Evolutionary conservation across 2,329 filamentous ascomycete genomes (phyloP).

Genomic region (Hymenoscyphus occultus): DNA sequence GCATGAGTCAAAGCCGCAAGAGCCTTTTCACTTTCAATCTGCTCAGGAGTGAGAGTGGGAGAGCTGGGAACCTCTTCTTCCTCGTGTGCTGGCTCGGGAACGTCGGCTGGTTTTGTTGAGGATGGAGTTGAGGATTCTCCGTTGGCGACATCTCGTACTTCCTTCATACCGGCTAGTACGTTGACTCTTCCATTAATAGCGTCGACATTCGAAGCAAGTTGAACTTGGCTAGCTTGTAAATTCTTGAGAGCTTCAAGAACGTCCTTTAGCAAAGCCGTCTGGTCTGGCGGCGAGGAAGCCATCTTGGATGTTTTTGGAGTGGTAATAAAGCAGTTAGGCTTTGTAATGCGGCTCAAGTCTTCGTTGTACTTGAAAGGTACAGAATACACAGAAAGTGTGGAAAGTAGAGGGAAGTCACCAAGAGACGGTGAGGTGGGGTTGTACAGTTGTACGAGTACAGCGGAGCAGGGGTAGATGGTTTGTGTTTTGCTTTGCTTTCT

Average conservation of each 20-base stretch:
- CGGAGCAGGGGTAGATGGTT: not conserved
- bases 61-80: constrained; percentile 31
- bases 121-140: constrained; percentile 13
- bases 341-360: constrained; percentile 3
- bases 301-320: constrained; percentile 18
- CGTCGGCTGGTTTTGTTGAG: constrained; percentile 16
- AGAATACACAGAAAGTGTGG: constrained; percentile 4
- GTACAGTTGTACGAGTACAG: not conserved
- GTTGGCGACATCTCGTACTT: constrained; percentile 49
- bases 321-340: not conserved
- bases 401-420: constrained; percentile 7
- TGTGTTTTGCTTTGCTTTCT: not conserved
- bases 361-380: not conserved
- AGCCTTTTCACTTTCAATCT: constrained; percentile 22
- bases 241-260: constrained; percentile 53
- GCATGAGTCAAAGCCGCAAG: constrained; percentile 22
- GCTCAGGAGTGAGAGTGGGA: constrained; percentile 33
- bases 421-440: constrained; percentile 6
- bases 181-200: constrained; percentile 61
- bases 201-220: constrained; percentile 55
- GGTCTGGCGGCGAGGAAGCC: constrained; percentile 29
- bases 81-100: constrained; percentile 24
- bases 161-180: constrained; percentile 56
- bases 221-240: constrained; percentile 54
- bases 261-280: constrained; percentile 45